Conservation (phyloP, 345 rosid species). For the Litchi chinensis region DNA sequence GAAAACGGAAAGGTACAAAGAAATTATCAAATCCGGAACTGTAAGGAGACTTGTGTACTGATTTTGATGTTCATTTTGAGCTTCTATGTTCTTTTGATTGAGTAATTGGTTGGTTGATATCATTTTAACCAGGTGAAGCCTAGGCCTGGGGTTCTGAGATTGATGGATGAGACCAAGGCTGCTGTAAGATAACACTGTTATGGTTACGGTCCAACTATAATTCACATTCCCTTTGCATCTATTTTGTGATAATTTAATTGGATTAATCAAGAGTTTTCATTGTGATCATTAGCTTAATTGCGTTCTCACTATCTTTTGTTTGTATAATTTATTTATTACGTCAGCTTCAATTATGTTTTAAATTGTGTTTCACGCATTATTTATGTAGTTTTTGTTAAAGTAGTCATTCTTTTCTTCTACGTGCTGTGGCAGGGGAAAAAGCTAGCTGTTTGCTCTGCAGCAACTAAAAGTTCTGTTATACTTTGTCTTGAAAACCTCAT, state of each 20-base stretch:
- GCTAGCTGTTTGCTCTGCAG: conserved; percentile 93
- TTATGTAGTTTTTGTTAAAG: background rate
- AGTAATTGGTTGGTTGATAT: background rate
- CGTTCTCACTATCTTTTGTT: background rate
- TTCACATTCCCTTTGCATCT: background rate
- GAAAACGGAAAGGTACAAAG: conserved; percentile 95
- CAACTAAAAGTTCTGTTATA: conserved; percentile 94
- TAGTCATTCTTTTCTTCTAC: background rate
- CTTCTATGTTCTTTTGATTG: background rate
- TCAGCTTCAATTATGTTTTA: background rate
- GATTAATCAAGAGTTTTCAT: background rate
- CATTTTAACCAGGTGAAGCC: conserved; percentile 69
- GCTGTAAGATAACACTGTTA: conserved; percentile 55
- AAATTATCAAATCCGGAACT: conserved; percentile 89
- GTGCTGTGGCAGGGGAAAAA: conserved; percentile 59
- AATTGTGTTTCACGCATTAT: background rate
- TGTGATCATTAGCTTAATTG: background rate
- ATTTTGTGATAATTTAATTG: background rate
- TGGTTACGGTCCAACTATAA: background rate
- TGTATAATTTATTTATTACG: background rate
- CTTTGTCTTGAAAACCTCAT: conserved; percentile 89
- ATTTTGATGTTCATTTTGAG: background rate
- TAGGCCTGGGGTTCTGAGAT: conserved; percentile 84
- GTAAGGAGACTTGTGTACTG: conserved; percentile 42
- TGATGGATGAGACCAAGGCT: conserved; percentile 94